Base-by-base conservation (phyloP, 2,329 filamentous ascomycete species). In the Helotiales sp. region DNA sequence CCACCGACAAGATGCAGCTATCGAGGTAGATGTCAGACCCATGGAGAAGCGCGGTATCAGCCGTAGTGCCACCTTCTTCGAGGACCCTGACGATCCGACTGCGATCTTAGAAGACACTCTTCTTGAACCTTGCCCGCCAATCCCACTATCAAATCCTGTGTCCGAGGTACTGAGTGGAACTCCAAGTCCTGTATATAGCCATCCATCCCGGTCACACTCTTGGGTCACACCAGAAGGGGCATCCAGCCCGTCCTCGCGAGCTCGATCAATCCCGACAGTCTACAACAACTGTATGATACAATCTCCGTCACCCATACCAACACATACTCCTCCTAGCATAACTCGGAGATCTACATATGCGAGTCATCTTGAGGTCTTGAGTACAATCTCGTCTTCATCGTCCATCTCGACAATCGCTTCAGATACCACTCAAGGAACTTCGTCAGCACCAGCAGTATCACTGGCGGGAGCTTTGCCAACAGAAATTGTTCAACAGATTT, bases 401-500 rank as follows among this genome's bases (percentile, higher is more conserved):
- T 44, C 40, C 24, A 12, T n/a, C 10, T 19, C 15, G 6, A 33
- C 29, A 2, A 33, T 29, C 3, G 27, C 46, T 8, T 8, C 3
- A 12, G 15, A 17, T 5, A 1, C 4, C 29, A 19, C 6, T 33
- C 2, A 17, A 8, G 17, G 19, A 24, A 27, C 10, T 27, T 27
- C 46, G 12, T 9, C 25, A 47, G 15, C 22, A 47, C 12, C 13
- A 19, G 25, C 15, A 8, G 25, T 31, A n/a, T 33, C 34, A 12
- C 17, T 63, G 10, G 63, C 62, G 31, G 50, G 60, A 15, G 31
- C 52, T n/a, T 47, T 71, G 24, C 67, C 62, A 17, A 74, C 69
- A 12, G 76, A 78, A 58, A 73, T 75, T 6, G 47, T 76, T 1
- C 70, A 74, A 17, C 64, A 73, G 5, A 70, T 78, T 10, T 75